A percentile compares a stretch with the other conserved stretches of the same genome.
Evolutionary conservation across 306 rosid species (phyloP).

Genomic region (Cucurbita argyrosperma): DNA sequence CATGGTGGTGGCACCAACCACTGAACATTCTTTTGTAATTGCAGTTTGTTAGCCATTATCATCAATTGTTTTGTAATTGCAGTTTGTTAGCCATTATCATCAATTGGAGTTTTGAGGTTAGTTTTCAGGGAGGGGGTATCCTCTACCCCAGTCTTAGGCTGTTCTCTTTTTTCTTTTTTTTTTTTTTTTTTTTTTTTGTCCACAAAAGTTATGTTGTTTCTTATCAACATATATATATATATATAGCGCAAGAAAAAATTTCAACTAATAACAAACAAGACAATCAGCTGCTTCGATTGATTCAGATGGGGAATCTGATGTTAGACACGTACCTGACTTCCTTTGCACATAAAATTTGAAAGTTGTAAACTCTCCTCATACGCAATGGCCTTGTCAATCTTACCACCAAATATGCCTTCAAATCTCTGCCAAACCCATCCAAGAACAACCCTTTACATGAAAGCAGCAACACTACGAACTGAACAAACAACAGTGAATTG

Average conservation of each 20-base stretch:
- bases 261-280: not conserved
- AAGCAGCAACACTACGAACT: constrained; percentile 6
- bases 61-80: no score
- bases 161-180: no score
- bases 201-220: no score
- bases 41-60: no score
- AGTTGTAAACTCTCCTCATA: constrained; percentile 86
- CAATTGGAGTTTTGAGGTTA: no score
- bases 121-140: no score
- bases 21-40: no score
- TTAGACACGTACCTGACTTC: constrained; percentile 54
- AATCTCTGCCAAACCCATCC: constrained; percentile 63
- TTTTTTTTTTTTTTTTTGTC: no score
- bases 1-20: no score
- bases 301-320: not conserved
- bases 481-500: not conserved
- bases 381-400: constrained; percentile 80
- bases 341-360: constrained; percentile 85
- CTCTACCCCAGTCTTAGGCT: no score
- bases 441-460: constrained; percentile 13
- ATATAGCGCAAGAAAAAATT: not conserved
- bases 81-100: no score
- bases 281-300: not conserved
- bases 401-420: constrained; percentile 79
- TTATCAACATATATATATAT: no score